Conservation (phyloP, 495 filamentous ascomycete species). For the Bacidia gigantensis region DNA sequence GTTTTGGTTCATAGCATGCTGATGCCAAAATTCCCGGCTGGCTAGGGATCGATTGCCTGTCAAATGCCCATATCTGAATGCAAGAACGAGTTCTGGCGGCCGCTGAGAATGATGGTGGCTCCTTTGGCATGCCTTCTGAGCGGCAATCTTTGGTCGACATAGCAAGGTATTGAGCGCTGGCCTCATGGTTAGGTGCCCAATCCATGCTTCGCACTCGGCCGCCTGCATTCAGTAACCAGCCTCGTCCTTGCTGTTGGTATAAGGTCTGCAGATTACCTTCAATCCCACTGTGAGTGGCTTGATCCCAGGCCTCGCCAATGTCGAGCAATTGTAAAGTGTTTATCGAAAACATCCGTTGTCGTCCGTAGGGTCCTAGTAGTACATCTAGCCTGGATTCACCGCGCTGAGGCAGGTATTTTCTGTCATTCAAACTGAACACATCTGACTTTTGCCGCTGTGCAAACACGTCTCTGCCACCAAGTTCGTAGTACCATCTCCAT, state of each 20-base stretch:
- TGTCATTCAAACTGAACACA: conserved; percentile 18
- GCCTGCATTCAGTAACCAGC: conserved; percentile 47
- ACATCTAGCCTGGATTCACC: conserved; percentile 28
- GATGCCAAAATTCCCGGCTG: neutral
- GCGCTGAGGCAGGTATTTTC: conserved; percentile 27
- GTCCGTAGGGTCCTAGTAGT: conserved; percentile 36
- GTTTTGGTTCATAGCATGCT: conserved; percentile 20
- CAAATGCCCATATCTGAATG: conserved; percentile 49
- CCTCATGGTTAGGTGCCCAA: conserved; percentile 44
- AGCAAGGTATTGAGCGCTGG: conserved; percentile 41
- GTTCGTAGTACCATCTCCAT: conserved; percentile 45
- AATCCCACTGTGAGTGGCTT: neutral
- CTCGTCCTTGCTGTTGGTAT: conserved; percentile 26
- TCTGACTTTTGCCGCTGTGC: conserved; percentile 25
- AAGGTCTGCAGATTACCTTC: neutral
- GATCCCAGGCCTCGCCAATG: conserved; percentile 33
- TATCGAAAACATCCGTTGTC: conserved; percentile 31
- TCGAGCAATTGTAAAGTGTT: conserved; percentile 27
- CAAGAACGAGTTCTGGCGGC: conserved; percentile 32
- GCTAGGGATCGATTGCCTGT: neutral
- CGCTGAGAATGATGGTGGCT: conserved; percentile 34
- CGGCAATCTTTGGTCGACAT: conserved; percentile 26
- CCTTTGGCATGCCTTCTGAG: conserved; percentile 19
- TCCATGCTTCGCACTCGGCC: conserved; percentile 36
- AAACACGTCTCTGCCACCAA: conserved; percentile 27